Percentiles rank a stretch among this genome's conserved stretches.
phyloP scores from a whole-genome alignment of 768 basidiomycete species.

The Boletus rubroflammeus region DNA sequence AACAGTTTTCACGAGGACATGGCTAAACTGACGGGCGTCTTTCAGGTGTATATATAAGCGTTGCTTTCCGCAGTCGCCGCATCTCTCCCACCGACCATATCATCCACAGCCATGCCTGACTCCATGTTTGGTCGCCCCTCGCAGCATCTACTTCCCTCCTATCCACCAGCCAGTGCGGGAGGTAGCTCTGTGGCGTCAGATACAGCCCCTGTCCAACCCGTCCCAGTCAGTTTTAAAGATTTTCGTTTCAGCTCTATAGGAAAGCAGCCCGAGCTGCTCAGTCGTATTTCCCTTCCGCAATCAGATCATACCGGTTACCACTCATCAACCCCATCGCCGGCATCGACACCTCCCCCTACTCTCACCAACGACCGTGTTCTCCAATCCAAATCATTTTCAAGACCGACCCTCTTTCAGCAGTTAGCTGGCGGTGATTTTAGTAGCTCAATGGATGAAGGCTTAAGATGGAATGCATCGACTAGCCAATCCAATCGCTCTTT shows the following conservation, averaged over 20 bases:
- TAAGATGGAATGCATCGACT: background rate
- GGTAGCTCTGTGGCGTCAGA: background rate
- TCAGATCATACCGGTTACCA: slow-evolving; percentile 25
- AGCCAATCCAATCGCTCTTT: slow-evolving; percentile 16
- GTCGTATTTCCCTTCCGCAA: slow-evolving; percentile 42
- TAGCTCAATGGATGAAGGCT: background rate
- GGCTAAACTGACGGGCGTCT: slow-evolving; percentile 21
- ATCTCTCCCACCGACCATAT: slow-evolving; percentile 12
- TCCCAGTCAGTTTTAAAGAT: slow-evolving; percentile 31
- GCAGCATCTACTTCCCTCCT: slow-evolving; percentile 22
- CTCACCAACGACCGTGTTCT: background rate
- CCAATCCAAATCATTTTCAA: slow-evolving; percentile 10
- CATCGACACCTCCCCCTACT: slow-evolving; percentile 3
- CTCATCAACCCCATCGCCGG: slow-evolving; percentile 25
- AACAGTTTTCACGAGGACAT: background rate
- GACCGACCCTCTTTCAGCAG: slow-evolving; percentile 23
- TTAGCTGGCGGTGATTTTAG: slow-evolving; percentile 7
- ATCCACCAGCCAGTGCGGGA: background rate
- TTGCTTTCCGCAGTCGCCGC: slow-evolving; percentile 6
- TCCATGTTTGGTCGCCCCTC: slow-evolving; percentile 30
- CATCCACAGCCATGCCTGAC: slow-evolving; percentile 20
- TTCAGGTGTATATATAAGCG: background rate
- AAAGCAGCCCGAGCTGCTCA: slow-evolving; percentile 48
- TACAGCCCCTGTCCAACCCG: slow-evolving; percentile 11
- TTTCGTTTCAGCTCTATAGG: slow-evolving; percentile 55